Evolutionary conservation across 345 rosid species (phyloP), one percentile per base, ranked within the genome.

Genomic region (Excoecaria agallocha): DNA sequence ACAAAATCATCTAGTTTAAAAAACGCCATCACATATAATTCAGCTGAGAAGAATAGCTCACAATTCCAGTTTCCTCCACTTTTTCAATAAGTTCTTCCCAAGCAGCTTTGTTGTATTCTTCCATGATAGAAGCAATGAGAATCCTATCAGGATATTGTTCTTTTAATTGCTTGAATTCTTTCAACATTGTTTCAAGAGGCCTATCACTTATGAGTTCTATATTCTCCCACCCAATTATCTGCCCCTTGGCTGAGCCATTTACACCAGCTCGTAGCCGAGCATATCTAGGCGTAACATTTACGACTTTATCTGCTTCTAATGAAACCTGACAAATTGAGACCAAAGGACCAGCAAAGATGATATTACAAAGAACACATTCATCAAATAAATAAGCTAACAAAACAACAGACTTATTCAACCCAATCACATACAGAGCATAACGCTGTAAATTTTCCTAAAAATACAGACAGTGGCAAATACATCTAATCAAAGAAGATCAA

Each of bases 1-100:
- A n/a, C n/a, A 16, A 46, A 54, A 59, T 25, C 52, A 69, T 57
- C 48, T 17, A 30, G 55, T 6, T 35, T 22, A 20, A 46, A 6
- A 6, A 22, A 19, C 39, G 6, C 6, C 12, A 17, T 22, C 76
- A 65, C 37, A 51, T 10, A 20, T 50, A 46, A 49, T 58, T 5
- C 65, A 11, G 37, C 1, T 60, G 50, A 77, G 7, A 65, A 73
- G 16, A 57, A 65, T 41, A 72, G 76, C 99, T 89, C 82, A 95
- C 99, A 65, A 93, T 82, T 74, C 98, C 98, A 69, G 94, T 93
- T 84, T 93, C 93, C 81, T 95, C 98, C 19, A 95, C 99, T 24
- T 96, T 86, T 78, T 95, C 98, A 19, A 95, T 88, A 71, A 95
- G 97, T 76, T 93, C 99, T 80, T 95, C 96, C 99, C 99, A 95